phyloP scores from a whole-genome alignment of 2,329 filamentous ascomycete species.

The Gaeumannomyces sp. region DNA sequence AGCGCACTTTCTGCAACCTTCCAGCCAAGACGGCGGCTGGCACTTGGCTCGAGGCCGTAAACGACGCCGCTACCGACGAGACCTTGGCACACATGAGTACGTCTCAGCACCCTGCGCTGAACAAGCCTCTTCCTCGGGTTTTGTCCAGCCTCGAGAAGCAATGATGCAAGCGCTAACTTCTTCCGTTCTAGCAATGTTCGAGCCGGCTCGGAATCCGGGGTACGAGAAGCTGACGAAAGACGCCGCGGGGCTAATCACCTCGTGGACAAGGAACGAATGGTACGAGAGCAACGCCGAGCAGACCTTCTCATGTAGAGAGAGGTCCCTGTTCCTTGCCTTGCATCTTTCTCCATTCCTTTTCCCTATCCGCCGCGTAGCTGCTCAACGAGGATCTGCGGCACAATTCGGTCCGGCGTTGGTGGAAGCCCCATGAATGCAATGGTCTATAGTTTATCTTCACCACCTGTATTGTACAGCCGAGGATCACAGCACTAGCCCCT shows the following conservation, averaged over 20 bases:
- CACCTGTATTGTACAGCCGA: neutral
- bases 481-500: neutral
- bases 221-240: slow-evolving; percentile 62
- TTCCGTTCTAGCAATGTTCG: slow-evolving; percentile 58
- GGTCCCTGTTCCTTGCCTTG: neutral
- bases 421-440: neutral
- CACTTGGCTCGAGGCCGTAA: slow-evolving; percentile 65
- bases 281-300: slow-evolving; percentile 49
- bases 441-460: neutral
- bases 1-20: slow-evolving; percentile 85
- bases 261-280: slow-evolving; percentile 62
- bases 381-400: neutral
- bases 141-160: no score
- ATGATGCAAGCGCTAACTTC: neutral
- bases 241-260: slow-evolving; percentile 57
- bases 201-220: slow-evolving; percentile 62
- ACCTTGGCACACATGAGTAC: slow-evolving; percentile 69
- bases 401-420: neutral
- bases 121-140: neutral
- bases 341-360: neutral
- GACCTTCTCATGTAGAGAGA: slow-evolving; percentile 2
- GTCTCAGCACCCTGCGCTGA: slow-evolving; percentile 21
- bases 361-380: neutral
- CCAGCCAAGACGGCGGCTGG: slow-evolving; percentile 49
- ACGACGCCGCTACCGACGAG: slow-evolving; percentile 75